Percentiles rank a stretch among this genome's conserved stretches.
These are phyloP conservation scores for Debaryomycetaceae sp. DNA, from an alignment of 1,139 yeast species.

Conservation along the genomic window DNA sequence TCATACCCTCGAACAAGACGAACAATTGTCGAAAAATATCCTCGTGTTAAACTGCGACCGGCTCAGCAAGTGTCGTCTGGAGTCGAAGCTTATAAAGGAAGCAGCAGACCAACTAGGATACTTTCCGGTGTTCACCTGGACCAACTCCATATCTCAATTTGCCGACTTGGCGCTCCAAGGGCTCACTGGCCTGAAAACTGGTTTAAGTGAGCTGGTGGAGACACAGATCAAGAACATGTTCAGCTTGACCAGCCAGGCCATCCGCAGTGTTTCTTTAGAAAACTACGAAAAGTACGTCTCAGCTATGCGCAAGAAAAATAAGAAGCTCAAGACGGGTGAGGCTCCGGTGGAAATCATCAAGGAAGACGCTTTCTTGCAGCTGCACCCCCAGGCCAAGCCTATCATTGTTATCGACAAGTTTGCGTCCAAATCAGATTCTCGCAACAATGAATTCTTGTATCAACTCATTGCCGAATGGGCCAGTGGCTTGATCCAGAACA, in stretches of 20 bases:
- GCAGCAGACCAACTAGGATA: conserved; percentile 78
- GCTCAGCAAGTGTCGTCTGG: conserved; percentile 63
- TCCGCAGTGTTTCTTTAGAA: conserved; percentile 52
- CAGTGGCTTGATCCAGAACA: conserved; percentile 59
- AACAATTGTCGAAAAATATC: conserved; percentile 37
- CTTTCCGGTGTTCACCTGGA: conserved; percentile 90
- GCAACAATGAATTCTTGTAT: conserved; percentile 52
- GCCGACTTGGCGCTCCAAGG: conserved; percentile 84
- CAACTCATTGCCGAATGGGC: conserved; percentile 85
- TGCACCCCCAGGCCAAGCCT: conserved; percentile 81
- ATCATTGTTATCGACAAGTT: conserved; percentile 75
- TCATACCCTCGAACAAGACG: conserved; percentile 45
- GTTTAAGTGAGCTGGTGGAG: conserved; percentile 78
- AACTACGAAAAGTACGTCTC: conserved; percentile 24
- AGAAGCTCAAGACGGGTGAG: conserved; percentile 9
- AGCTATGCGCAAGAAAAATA: conserved; percentile 10
- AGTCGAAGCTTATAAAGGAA: conserved; percentile 51
- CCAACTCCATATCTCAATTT: conserved; percentile 67
- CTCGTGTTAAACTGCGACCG: conserved; percentile 72
- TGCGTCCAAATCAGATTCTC: conserved; percentile 42
- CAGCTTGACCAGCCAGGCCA: conserved; percentile 59
- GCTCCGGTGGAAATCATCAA: conserved; percentile 25
- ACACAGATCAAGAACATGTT: conserved; percentile 77
- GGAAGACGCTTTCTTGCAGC: conserved; percentile 76
- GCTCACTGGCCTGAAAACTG: conserved; percentile 88